Base-by-base conservation (phyloP, 2,329 filamentous ascomycete species). In the Aspergillus aculeatus region DNA sequence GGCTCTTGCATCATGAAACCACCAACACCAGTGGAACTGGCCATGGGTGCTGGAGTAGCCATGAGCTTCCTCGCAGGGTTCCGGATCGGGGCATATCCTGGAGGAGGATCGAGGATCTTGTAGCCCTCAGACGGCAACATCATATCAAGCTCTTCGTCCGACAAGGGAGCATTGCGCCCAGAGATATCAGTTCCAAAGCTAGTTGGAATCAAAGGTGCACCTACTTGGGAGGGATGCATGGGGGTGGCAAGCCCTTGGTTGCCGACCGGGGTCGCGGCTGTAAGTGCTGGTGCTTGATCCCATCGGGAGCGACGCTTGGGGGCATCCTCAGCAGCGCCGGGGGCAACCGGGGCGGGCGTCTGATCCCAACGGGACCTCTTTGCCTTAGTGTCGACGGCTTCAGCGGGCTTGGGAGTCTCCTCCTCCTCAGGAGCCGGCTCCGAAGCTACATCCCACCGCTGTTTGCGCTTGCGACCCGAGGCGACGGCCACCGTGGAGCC, bases 1-100 rank as follows among this genome's bases (percentile, higher is more conserved):
- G 92, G 91, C 67, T 99, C 92, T 73, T 98, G 95, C 87, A 97
- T 96, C 89, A 96, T 95, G 79, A 98, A 99, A 2, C 95, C 95
- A 47, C 84, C 86, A 62, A 84, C 80, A 26, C 82, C 83, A 50
- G 85, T 86, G 24, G 90, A 82, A 55, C 78, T 80, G 50, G 77
- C 70, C 44, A 80, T 75, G n/a, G 91, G 86, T 14, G 87, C 83
- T 44, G 91, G 87, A 14, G 92, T 90, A 44, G 87, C 84, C 78
- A 88, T 86, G 48, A 91, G 78, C 73, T 91, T 91, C 73, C 92
- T 86, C 38, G 92, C 84, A 54, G 91, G 86, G 35, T 89, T 88
- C 56, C 90, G 87, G 26, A 92, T 85, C 5, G 93, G 92, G 50
- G 91, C 92, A 73, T 98, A 99, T 35, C 95, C 95, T 4, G 93